A percentile compares a stretch with the other conserved stretches of the same genome.
phyloP scores from a whole-genome alignment of 2,329 filamentous ascomycete genomes.

The Fusarium drepaniforme region DNA sequence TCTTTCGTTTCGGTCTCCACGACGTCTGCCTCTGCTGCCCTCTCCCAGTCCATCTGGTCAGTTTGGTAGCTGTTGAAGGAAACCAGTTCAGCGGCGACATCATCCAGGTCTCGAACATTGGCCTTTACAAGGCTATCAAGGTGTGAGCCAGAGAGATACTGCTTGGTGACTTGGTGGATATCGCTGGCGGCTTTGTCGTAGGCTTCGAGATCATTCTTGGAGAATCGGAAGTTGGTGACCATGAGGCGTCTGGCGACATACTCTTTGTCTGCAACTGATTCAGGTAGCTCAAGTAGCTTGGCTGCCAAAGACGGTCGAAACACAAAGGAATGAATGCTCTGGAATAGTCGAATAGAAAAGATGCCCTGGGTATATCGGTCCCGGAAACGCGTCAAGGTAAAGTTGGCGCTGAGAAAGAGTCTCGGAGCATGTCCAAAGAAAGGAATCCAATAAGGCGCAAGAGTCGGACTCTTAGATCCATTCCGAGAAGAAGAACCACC shows the following conservation, averaged over 20 bases:
- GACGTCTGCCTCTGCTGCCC: conserved; percentile 47
- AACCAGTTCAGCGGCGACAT: conserved; percentile 50
- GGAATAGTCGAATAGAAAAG: conserved; percentile 51
- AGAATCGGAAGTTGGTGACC: conserved; percentile 49
- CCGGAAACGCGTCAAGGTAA: conserved; percentile 48
- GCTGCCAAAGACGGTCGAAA: conserved; percentile 47
- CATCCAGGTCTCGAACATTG: conserved; percentile 40
- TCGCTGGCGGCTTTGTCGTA: conserved; percentile 47
- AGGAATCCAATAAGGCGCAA: conserved; percentile 52
- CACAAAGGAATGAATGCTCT: conserved; percentile 50
- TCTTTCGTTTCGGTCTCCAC: conserved; percentile 42
- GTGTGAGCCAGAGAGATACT: conserved; percentile 42
- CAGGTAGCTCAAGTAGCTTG: conserved; percentile 47
- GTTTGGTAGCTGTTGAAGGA: conserved; percentile 53
- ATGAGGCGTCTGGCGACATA: conserved; percentile 44
- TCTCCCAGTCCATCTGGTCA: conserved; percentile 56
- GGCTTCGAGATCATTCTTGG: conserved; percentile 46
- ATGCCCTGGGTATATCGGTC: conserved; percentile 49
- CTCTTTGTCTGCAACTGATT: conserved; percentile 42
- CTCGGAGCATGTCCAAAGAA: conserved; percentile 52
- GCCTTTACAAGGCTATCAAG: conserved; percentile 39
- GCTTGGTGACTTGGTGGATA: conserved; percentile 42
- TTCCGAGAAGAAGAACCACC: conserved; percentile 48
- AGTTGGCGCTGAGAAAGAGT: conserved; percentile 44
- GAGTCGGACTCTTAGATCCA: conserved; percentile 38